Conservation (phyloP, 2,329 filamentous ascomycete genomes). For the Talaromyces sp. region DNA sequence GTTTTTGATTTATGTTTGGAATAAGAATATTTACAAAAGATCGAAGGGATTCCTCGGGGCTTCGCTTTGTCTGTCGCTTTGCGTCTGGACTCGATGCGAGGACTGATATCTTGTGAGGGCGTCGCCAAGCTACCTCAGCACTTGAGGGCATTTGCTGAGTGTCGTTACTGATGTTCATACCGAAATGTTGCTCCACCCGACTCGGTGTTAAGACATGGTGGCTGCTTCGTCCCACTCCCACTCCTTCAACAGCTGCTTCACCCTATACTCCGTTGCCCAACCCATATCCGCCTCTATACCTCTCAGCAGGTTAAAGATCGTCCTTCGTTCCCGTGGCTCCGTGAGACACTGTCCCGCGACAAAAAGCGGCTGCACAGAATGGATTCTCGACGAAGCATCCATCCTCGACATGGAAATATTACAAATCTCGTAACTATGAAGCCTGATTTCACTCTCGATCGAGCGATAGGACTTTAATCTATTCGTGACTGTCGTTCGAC, state of each 20-base stretch:
- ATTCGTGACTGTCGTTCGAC: constrained; percentile 51
- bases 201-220: neutral
- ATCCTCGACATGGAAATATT: constrained; percentile 58
- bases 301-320: constrained; percentile 54
- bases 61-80: neutral
- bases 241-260: constrained; percentile 49
- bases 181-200: neutral
- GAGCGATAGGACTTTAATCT: constrained; percentile 57
- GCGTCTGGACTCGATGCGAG: neutral
- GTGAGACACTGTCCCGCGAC: constrained; percentile 61
- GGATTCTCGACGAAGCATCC: constrained; percentile 57
- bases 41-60: neutral
- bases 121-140: neutral
- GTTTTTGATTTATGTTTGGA: neutral
- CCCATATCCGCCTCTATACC: constrained; percentile 62
- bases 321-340: constrained; percentile 51
- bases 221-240: constrained; percentile 31
- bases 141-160: neutral
- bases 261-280: constrained; percentile 61
- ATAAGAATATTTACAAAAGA: neutral
- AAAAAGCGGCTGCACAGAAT: constrained; percentile 60
- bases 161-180: neutral
- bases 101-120: neutral
- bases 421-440: constrained; percentile 60
- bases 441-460: constrained; percentile 54